Conservation (phyloP, 495 filamentous ascomycete species). For the Penicillium crystallinum region DNA sequence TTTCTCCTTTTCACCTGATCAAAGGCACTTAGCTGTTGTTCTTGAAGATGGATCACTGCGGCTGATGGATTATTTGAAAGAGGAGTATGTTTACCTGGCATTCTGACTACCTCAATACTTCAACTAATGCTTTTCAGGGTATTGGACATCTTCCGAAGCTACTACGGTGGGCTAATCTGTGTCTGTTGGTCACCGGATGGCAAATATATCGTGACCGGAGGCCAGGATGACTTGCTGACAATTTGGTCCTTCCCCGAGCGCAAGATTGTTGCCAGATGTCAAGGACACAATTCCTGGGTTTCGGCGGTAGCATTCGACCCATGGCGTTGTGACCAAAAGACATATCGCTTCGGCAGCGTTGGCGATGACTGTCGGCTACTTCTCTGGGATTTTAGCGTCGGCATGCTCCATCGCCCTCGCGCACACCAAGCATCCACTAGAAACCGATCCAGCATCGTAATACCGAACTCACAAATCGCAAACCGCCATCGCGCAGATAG, state of each 20-base stretch:
- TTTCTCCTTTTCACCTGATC: slow-evolving; percentile 85
- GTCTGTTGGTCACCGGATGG: slow-evolving; percentile 98
- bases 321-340: slow-evolving; percentile 91
- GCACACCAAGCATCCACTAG: slow-evolving; percentile 45
- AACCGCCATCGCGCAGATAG: slow-evolving; percentile 70
- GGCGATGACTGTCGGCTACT: slow-evolving; percentile 88
- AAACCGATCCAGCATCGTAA: slow-evolving; percentile 36
- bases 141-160: slow-evolving; percentile 77
- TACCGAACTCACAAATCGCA: slow-evolving; percentile 54
- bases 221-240: slow-evolving; percentile 89
- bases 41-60: slow-evolving; percentile 87
- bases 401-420: slow-evolving; percentile 88
- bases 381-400: slow-evolving; percentile 96
- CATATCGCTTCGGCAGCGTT: slow-evolving; percentile 92
- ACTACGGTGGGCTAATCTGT: slow-evolving; percentile 88
- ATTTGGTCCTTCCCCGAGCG: slow-evolving; percentile 89
- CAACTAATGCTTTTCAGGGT: slow-evolving; percentile 48
- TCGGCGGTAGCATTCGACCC: slow-evolving; percentile 89
- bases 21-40: slow-evolving; percentile 80
- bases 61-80: slow-evolving; percentile 85
- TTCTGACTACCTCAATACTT: not conserved
- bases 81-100: slow-evolving; percentile 58
- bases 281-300: slow-evolving; percentile 94
- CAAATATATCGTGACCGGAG: slow-evolving; percentile 90
- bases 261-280: slow-evolving; percentile 83